Evolutionary conservation across 2,329 filamentous ascomycete species (phyloP).

Genomic region (Mariannaea elegans): DNA sequence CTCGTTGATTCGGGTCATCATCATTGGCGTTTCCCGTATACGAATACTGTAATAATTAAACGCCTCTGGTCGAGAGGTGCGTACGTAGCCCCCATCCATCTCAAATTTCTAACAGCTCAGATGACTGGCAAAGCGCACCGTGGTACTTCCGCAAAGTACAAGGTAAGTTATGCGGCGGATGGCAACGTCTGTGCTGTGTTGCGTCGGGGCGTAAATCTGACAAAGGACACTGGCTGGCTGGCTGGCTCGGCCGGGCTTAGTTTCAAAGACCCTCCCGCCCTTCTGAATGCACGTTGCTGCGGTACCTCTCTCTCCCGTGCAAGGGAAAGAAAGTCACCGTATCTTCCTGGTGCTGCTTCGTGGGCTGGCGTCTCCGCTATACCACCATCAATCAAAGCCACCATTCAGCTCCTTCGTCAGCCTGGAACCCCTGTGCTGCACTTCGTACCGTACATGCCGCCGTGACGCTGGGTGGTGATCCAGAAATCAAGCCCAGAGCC

Average conservation of each 20-base stretch:
- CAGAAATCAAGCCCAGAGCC: constrained; percentile 36
- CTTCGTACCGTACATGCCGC: constrained; percentile 35
- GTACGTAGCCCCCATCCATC: constrained; percentile 12
- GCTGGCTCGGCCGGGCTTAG: constrained; percentile 1
- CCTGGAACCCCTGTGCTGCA: constrained; percentile 34
- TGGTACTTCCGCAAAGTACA: constrained; percentile 12
- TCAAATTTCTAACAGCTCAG: constrained; percentile 5
- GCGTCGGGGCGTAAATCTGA: constrained; percentile 12
- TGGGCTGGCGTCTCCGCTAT: constrained; percentile 24
- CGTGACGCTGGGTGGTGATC: constrained; percentile 38
- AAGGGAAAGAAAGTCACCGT: constrained; percentile 14
- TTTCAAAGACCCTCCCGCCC: constrained; percentile 4
- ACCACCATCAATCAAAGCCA: constrained; percentile 41
- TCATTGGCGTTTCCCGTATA: constrained; percentile 25
- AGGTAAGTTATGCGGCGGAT: not conserved
- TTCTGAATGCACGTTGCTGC: constrained; percentile 11
- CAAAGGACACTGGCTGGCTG: not conserved
- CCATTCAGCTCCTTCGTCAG: constrained; percentile 39
- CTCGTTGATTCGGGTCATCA: constrained; percentile 20
- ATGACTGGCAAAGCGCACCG: constrained; percentile 8
- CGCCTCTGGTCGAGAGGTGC: not conserved
- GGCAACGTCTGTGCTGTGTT: not conserved
- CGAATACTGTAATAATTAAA: constrained; percentile 19
- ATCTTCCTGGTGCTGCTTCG: constrained; percentile 17
- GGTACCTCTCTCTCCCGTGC: constrained; percentile 12